Percentiles rank a stretch among this genome's conserved stretches.
phyloP scores from a whole-genome alignment of 192 early-diverging fungal genomes.

The Mortierella claussenii region DNA sequence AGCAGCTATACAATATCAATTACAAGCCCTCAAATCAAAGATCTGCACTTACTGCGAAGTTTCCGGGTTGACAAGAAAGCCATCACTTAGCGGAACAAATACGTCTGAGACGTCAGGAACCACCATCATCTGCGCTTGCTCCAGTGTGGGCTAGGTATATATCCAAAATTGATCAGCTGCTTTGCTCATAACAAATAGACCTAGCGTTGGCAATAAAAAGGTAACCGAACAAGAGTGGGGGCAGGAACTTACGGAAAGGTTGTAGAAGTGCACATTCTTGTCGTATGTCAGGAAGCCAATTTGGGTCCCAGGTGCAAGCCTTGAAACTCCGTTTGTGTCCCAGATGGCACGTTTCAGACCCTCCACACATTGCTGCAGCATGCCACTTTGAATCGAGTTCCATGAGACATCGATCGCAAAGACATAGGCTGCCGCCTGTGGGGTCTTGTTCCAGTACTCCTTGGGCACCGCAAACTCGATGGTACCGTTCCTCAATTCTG shows the following conservation, averaged over 20 bases:
- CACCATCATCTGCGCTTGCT: slow-evolving; percentile 95
- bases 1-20: too few relatives aligned
- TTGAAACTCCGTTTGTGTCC: slow-evolving; percentile 43
- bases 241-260: slow-evolving; percentile 69
- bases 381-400: slow-evolving; percentile 85
- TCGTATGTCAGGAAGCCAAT: slow-evolving; percentile 96
- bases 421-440: slow-evolving; percentile 78
- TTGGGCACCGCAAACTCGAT: slow-evolving; percentile 92
- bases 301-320: slow-evolving; percentile 65
- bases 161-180: too few relatives aligned
- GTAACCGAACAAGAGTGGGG: not conserved
- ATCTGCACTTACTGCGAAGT: slow-evolving; percentile 71
- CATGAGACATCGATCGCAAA: slow-evolving; percentile 97
- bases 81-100: slow-evolving; percentile 93
- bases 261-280: slow-evolving; percentile 94
- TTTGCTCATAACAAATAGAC: too few relatives aligned
- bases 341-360: slow-evolving; percentile 80
- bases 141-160: slow-evolving; percentile 69
- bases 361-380: slow-evolving; percentile 75
- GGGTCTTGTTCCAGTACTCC: slow-evolving; percentile 77
- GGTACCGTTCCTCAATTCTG: slow-evolving; percentile 89
- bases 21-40: too few relatives aligned
- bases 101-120: slow-evolving; percentile 92
- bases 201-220: not conserved
- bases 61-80: slow-evolving; percentile 89